Evolutionary conservation across 1,284 basidiomycete genomes (phyloP).

Genomic region (Megacollybia platyphylla): DNA sequence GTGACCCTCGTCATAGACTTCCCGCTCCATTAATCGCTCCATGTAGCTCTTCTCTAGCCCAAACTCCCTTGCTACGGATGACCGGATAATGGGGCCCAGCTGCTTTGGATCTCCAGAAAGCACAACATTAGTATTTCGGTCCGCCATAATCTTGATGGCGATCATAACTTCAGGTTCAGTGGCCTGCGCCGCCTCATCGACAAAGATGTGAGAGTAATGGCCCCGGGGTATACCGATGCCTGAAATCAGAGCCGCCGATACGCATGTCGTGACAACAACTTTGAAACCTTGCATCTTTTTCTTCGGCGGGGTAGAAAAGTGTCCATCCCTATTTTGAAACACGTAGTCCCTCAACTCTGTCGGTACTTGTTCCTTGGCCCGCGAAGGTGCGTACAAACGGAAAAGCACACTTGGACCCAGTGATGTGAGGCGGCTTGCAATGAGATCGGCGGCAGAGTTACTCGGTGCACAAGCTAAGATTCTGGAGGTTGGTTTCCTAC

Average conservation of each 20-base stretch:
- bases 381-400: constrained; percentile 32
- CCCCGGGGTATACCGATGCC: constrained; percentile 36
- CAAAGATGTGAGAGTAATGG: constrained; percentile 43
- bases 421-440: constrained; percentile 23
- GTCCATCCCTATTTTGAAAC: constrained; percentile 22
- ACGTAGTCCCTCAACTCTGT: constrained; percentile 19
- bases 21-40: not conserved
- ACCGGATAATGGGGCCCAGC: constrained; percentile 41
- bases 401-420: constrained; percentile 21
- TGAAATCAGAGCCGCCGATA: constrained; percentile 31
- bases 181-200: constrained; percentile 51
- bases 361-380: constrained; percentile 17
- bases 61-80: constrained; percentile 25
- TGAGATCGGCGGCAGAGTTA: constrained; percentile 48
- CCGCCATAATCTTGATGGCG: constrained; percentile 33
- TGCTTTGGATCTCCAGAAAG: constrained; percentile 49
- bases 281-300: constrained; percentile 24
- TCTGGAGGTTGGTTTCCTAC: constrained; percentile 16
- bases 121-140: constrained; percentile 29
- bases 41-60: constrained; percentile 20
- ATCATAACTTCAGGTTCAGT: constrained; percentile 46
- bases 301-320: constrained; percentile 27
- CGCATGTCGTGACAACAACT: constrained; percentile 40
- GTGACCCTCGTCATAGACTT: not conserved
- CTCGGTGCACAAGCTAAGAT: constrained; percentile 18